Percentiles rank a stretch among this genome's conserved stretches.
Conservation (phyloP, 345 rosid genomes). For the Luvunga scandens region DNA sequence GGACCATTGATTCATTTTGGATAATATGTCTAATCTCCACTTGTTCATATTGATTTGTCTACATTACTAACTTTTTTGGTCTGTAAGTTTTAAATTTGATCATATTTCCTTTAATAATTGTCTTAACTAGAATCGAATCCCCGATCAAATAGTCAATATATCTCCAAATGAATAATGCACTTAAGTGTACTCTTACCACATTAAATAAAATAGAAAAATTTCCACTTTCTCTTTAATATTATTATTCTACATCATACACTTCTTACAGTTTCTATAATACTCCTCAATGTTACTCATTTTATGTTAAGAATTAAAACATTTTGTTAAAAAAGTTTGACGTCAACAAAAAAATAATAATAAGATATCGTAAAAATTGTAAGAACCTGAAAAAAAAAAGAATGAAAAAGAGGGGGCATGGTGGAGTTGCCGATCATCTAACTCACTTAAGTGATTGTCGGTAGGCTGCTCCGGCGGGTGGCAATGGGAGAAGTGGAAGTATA, state of each 20-base stretch:
- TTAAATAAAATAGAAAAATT: too few species aligned
- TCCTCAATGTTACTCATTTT: too few species aligned
- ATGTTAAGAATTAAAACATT: too few species aligned
- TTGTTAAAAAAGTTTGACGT: not conserved
- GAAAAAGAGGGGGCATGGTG: too few species aligned
- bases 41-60: not conserved
- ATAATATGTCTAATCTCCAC: not conserved
- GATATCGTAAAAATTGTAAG: not conserved
- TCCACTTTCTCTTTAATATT: too few species aligned
- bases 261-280: too few species aligned
- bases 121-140: not conserved
- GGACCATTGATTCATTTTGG: not conserved
- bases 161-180: too few species aligned
- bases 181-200: too few species aligned
- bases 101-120: not conserved
- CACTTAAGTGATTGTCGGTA: conserved; percentile 26
- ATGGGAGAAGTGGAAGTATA: not conserved
- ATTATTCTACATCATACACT: too few species aligned
- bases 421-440: conserved; percentile 5
- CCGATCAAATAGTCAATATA: not conserved
- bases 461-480: conserved; percentile 26
- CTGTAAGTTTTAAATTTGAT: not conserved
- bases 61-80: not conserved
- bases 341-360: too few species aligned
- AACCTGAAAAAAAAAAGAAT: not conserved